Conservation (phyloP, 352 stramenopile species). For the Blastocystis sp. region DNA sequence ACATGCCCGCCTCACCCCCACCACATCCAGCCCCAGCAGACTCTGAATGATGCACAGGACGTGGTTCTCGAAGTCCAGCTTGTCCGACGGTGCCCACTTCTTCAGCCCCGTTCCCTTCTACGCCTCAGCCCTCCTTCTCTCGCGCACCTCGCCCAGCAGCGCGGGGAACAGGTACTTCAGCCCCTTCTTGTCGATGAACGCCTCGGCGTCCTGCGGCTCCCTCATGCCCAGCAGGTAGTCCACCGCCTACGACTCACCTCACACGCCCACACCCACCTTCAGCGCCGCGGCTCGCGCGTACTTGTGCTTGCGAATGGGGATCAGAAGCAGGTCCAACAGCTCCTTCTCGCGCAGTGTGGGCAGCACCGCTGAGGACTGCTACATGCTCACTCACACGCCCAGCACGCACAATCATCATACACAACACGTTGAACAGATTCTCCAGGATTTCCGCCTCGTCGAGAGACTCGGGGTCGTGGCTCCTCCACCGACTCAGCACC, state of each 20-base stretch:
- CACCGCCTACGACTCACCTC: neutral
- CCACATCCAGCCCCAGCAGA: conserved; percentile 10
- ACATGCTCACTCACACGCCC: neutral
- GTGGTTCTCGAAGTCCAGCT: conserved; percentile 59
- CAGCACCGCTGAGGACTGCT: conserved; percentile 12
- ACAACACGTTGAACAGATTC: conserved; percentile 58
- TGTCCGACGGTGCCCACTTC: neutral
- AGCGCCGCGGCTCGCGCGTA: conserved; percentile 11
- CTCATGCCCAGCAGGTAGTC: conserved; percentile 14
- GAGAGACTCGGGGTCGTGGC: conserved; percentile 3
- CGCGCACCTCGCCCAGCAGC: conserved; percentile 1
- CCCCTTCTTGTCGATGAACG: conserved; percentile 35
- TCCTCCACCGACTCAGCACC: conserved; percentile 7
- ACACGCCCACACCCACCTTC: neutral
- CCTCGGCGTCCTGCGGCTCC: neutral
- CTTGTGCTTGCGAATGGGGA: conserved; percentile 41
- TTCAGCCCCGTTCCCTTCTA: conserved; percentile 41
- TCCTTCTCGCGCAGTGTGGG: conserved; percentile 48
- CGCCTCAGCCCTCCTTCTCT: neutral
- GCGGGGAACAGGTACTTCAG: conserved; percentile 32
- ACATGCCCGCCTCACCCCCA: neutral
- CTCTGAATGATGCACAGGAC: conserved; percentile 17
- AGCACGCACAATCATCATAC: conserved; percentile 4
- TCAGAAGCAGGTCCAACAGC: conserved; percentile 41
- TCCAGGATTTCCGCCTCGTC: conserved; percentile 41